Conservation (phyloP, 2,329 filamentous ascomycete species). For the Cadophora malorum region DNA sequence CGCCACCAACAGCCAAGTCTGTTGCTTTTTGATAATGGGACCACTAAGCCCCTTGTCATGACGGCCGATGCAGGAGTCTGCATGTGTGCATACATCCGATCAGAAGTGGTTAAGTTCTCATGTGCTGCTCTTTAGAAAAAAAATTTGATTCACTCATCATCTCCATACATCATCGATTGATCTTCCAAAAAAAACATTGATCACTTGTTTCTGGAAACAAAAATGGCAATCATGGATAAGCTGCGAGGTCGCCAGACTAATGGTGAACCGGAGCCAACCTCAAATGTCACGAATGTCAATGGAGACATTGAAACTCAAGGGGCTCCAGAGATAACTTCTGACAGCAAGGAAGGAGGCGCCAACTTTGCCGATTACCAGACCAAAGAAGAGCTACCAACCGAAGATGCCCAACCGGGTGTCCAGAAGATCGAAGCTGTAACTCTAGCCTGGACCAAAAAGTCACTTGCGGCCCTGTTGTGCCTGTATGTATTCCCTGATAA, state of each 20-base stretch:
- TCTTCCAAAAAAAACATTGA: no score
- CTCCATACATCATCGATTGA: background rate
- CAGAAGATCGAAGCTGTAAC: constrained; percentile 59
- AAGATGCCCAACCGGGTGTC: constrained; percentile 49
- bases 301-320: constrained; percentile 5
- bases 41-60: background rate
- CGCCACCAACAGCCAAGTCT: constrained; percentile 6
- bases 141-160: background rate
- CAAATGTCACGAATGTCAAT: background rate
- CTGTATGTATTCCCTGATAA: constrained; percentile 47
- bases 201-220: background rate
- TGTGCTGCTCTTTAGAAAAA: no score
- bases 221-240: constrained; percentile 10
- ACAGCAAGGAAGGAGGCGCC: background rate
- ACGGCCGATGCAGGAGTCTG: constrained; percentile 12
- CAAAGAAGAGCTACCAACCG: constrained; percentile 31
- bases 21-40: background rate
- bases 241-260: background rate
- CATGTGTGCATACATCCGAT: constrained; percentile 8
- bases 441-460: constrained; percentile 55
- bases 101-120: background rate
- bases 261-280: background rate
- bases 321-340: background rate
- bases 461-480: constrained; percentile 53
- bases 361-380: background rate